Evolutionary conservation across 1,139 yeast genomes (phyloP).

Genomic region (Blastobotrys aristatus): DNA sequence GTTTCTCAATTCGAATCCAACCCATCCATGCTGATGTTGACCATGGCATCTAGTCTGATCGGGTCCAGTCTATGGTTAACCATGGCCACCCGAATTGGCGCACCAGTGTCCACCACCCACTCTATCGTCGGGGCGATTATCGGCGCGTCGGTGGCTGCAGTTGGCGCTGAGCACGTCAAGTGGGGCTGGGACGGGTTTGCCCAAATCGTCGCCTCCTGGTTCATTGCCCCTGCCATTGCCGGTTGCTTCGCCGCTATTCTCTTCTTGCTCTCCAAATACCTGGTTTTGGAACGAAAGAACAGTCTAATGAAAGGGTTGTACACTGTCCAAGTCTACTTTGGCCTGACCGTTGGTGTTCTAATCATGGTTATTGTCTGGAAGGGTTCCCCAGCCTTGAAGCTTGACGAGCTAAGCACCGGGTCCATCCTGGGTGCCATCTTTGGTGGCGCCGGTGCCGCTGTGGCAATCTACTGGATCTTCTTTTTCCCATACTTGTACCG

Average conservation of each 20-base stretch:
- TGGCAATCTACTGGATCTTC: conserved; percentile 47
- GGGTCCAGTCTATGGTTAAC: conserved; percentile 75
- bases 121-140: conserved; percentile 74
- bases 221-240: conserved; percentile 70
- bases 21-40: conserved; percentile 68
- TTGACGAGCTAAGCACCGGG: conserved; percentile 20
- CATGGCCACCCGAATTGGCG: conserved; percentile 59
- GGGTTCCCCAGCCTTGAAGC: conserved; percentile 19
- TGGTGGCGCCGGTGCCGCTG: conserved; percentile 59
- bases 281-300: conserved; percentile 55
- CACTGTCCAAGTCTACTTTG: conserved; percentile 58
- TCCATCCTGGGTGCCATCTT: conserved; percentile 39
- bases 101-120: conserved; percentile 78
- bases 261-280: conserved; percentile 55
- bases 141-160: conserved; percentile 72
- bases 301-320: conserved; percentile 51
- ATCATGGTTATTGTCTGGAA: conserved; percentile 36
- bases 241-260: conserved; percentile 57
- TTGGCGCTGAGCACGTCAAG: conserved; percentile 49
- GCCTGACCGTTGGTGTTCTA: conserved; percentile 54
- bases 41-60: conserved; percentile 70
- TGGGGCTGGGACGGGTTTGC: conserved; percentile 71
- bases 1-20: conserved; percentile 44
- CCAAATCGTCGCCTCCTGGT: conserved; percentile 76
- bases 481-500: conserved; percentile 61